phyloP scores from a whole-genome alignment of 2,329 filamentous ascomycete species.

The Calonectria henricotiae region DNA sequence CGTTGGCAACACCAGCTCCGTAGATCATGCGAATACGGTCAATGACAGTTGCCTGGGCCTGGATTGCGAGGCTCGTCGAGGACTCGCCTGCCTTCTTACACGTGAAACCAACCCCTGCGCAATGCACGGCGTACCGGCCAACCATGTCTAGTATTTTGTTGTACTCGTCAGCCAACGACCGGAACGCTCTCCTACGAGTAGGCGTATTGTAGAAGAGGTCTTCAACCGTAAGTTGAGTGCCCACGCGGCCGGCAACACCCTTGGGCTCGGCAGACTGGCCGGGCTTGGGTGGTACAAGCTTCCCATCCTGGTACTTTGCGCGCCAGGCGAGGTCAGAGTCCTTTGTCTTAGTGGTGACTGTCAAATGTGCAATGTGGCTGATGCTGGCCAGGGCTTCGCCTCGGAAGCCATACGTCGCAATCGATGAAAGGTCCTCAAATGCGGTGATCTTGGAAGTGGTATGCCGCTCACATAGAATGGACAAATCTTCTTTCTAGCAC shows the following conservation, averaged over 20 bases:
- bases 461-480: conserved; percentile 94
- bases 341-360: conserved; percentile 93
- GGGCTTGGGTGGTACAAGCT: conserved; percentile 86
- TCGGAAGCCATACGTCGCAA: conserved; percentile 97
- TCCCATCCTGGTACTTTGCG: conserved; percentile 89
- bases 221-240: conserved; percentile 96
- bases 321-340: conserved; percentile 92
- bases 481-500: conserved; percentile 85
- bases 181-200: conserved; percentile 88
- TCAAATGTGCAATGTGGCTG: conserved; percentile 96
- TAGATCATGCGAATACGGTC: conserved; percentile 95
- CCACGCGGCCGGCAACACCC: conserved; percentile 87
- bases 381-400: conserved; percentile 98
- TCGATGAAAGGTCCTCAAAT: conserved; percentile 92
- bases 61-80: conserved; percentile 85
- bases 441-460: conserved; percentile 96
- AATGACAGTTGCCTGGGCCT: conserved; percentile 78
- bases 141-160: conserved; percentile 98
- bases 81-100: conserved; percentile 97
- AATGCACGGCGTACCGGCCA: conserved; percentile 94
- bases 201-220: conserved; percentile 98
- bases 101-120: conserved; percentile 90
- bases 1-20: conserved; percentile 87
- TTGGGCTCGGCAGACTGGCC: conserved; percentile 91
- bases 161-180: conserved; percentile 94